Evolutionary conservation across 1,139 yeast genomes (phyloP).

Genomic region (Ashbya aceris): DNA sequence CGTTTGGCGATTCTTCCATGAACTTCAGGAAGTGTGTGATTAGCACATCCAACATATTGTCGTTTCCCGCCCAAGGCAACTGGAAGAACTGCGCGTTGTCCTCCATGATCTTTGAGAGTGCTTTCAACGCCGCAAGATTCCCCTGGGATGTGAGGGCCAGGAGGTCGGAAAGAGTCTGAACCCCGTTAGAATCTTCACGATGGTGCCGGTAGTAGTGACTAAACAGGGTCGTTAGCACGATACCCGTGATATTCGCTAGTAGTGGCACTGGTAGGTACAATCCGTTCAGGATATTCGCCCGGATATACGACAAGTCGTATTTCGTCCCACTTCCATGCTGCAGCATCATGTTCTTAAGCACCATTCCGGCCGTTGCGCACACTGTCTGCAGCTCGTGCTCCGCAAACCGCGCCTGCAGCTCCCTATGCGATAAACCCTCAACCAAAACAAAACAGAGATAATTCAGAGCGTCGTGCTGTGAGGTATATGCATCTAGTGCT

Average conservation of each 20-base stretch:
- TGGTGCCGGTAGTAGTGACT: conserved; percentile 32
- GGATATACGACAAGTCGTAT: conserved; percentile 37
- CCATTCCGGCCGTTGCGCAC: conserved; percentile 83
- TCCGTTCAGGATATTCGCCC: conserved; percentile 60
- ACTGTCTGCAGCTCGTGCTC: conserved; percentile 35
- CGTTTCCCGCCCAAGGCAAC: conserved; percentile 47
- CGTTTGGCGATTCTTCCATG: conserved; percentile 36
- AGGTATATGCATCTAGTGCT: conserved; percentile 58
- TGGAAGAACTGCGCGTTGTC: conserved; percentile 43
- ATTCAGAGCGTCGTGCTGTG: conserved; percentile 68
- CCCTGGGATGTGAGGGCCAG: conserved; percentile 46
- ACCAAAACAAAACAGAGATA: conserved; percentile 66
- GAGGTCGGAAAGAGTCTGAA: conserved; percentile 57
- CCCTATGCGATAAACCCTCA: conserved; percentile 37
- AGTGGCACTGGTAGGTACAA: conserved; percentile 42
- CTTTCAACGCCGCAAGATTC: conserved; percentile 73
- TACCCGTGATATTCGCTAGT: conserved; percentile 83
- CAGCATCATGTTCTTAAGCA: conserved; percentile 65
- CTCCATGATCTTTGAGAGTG: conserved; percentile 81
- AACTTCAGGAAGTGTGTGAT: conserved; percentile 56
- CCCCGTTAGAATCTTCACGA: conserved; percentile 41
- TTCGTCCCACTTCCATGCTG: conserved; percentile 26
- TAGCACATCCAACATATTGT: conserved; percentile 53
- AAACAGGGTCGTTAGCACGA: conserved; percentile 76
- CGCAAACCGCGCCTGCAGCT: conserved; percentile 26